phyloP scores from a whole-genome alignment of 192 early-diverging fungal genomes.

The Thamnidium elegans region DNA sequence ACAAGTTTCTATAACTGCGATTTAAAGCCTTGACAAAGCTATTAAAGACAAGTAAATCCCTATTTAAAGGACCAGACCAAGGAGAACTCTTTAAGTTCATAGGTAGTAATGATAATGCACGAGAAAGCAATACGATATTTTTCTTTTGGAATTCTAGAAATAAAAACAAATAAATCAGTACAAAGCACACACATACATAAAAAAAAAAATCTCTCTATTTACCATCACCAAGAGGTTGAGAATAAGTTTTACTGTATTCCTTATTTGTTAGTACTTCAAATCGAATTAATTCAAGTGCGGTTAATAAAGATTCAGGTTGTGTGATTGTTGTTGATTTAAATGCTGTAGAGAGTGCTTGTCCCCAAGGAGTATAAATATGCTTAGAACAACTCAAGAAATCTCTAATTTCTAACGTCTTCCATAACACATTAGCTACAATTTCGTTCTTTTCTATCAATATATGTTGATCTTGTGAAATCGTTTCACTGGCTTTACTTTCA shows the following conservation, averaged over 20 bases:
- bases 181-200: too few species aligned
- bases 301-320: conserved; percentile 44
- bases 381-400: conserved; percentile 34
- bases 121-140: conserved; percentile 48
- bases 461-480: conserved; percentile 28
- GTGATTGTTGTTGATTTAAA: conserved; percentile 12
- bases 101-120: conserved; percentile 51
- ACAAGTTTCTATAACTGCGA: conserved; percentile 57
- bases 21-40: conserved; percentile 63
- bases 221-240: conserved; percentile 25
- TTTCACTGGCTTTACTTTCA: conserved; percentile 34
- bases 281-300: conserved; percentile 53
- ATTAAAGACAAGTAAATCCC: conserved; percentile 72
- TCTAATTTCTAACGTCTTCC: conserved; percentile 41
- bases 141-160: conserved; percentile 31
- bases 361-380: conserved; percentile 41
- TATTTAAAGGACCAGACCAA: conserved; percentile 60
- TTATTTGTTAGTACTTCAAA: conserved; percentile 45
- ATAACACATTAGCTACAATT: conserved; percentile 40
- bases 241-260: conserved; percentile 46
- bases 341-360: conserved; percentile 35
- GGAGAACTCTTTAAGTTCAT: conserved; percentile 51
- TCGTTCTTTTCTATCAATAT: conserved; percentile 37
- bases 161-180: background rate
- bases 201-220: background rate